phyloP scores from a whole-genome alignment of 805 yeast species.

The Helenozyma rhizophorensis region DNA sequence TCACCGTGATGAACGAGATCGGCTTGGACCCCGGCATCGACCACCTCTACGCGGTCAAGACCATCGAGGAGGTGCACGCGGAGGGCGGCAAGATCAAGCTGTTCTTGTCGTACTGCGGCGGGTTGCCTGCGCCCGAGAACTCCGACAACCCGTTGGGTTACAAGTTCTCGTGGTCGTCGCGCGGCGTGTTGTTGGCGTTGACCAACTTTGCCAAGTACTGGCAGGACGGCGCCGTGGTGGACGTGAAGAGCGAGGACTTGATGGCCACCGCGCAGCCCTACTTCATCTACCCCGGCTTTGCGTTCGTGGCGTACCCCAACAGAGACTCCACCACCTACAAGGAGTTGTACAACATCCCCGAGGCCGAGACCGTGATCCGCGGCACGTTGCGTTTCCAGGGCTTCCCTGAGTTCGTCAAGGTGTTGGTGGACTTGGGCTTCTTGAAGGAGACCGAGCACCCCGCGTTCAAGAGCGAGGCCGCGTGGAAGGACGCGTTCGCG shows the following conservation, averaged over 20 bases:
- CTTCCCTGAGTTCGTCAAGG: constrained; percentile 97
- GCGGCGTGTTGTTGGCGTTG: constrained; percentile 94
- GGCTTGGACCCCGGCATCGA: constrained; percentile 99
- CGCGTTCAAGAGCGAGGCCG: constrained; percentile 49
- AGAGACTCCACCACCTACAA: constrained; percentile 94
- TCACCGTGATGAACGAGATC: constrained; percentile 96
- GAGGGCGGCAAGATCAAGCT: constrained; percentile 90
- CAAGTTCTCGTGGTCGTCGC: constrained; percentile 98
- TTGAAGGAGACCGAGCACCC: constrained; percentile 70
- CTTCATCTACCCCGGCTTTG: constrained; percentile 92
- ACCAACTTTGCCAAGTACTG: constrained; percentile 90
- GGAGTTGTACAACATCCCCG: constrained; percentile 91
- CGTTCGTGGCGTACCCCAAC: constrained; percentile 94
- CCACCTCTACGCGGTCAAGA: constrained; percentile 96
- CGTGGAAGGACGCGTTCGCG: constrained; percentile 90
- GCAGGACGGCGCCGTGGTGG: constrained; percentile 77
- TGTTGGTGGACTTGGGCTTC: constrained; percentile 89
- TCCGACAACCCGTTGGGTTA: constrained; percentile 98
- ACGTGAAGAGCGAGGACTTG: constrained; percentile 81
- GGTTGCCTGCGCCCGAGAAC: constrained; percentile 96
- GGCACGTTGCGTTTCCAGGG: constrained; percentile 98
- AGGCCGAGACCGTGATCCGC: constrained; percentile 94
- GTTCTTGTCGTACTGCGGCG: constrained; percentile 97
- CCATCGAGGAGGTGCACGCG: constrained; percentile 93
- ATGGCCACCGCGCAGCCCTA: constrained; percentile 95